These are phyloP conservation scores for Hyaloscypha finlandica DNA, from an alignment of 495 filamentous ascomycete species.

Conservation along the genomic window DNA sequence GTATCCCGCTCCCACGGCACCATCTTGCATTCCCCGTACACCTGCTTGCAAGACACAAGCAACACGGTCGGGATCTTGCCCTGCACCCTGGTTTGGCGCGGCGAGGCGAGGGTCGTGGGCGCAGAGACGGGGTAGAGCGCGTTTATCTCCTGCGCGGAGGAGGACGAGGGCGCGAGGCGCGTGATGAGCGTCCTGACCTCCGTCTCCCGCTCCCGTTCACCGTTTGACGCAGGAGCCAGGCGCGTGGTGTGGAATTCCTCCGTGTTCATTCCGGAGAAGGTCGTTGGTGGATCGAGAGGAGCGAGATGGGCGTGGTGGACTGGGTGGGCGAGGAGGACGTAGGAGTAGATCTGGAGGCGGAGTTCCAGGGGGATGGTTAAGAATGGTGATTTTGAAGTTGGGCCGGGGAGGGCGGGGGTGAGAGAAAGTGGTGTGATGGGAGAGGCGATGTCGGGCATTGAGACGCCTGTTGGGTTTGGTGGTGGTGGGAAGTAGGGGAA, in stretches of 20 bases:
- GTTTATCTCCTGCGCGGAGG: neutral
- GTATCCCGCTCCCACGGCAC: constrained; percentile 17
- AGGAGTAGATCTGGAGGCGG: constrained; percentile 27
- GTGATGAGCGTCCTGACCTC: neutral
- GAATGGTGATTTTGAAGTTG: constrained; percentile 2
- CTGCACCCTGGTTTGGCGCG: neutral
- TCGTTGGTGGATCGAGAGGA: constrained; percentile 6
- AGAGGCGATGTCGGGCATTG: constrained; percentile 7
- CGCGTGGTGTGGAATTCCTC: constrained; percentile 11
- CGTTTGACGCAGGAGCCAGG: neutral
- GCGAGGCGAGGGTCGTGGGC: neutral
- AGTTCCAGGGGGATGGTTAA: constrained; percentile 28
- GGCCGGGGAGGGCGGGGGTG: neutral
- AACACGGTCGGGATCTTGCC: constrained; percentile 25
- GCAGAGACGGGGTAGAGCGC: neutral
- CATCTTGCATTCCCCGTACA: constrained; percentile 12
- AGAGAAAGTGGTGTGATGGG: neutral
- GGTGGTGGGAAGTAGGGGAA: constrained; percentile 19
- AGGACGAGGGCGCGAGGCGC: neutral
- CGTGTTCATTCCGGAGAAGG: constrained; percentile 6
- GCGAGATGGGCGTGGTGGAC: constrained; percentile 25
- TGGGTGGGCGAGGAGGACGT: constrained; percentile 17
- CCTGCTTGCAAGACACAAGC: constrained; percentile 12
- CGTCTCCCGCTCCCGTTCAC: neutral
- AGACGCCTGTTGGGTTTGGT: neutral